Evolutionary conservation across 2,329 filamentous ascomycete species (phyloP), one percentile per base, ranked within the genome.

Genomic region (Cladosporium sp.): DNA sequence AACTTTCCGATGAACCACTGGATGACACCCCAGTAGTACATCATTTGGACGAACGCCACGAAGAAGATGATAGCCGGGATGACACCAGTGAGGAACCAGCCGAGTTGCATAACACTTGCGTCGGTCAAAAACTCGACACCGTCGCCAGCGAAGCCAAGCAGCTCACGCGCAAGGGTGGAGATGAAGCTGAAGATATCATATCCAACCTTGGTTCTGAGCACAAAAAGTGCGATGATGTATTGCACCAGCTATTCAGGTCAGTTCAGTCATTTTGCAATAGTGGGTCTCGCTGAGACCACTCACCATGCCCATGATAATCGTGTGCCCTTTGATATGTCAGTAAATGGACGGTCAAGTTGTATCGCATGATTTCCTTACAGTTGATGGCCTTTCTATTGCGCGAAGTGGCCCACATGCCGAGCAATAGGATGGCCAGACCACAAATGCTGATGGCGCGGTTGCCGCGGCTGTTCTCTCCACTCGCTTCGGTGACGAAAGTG

Each of bases 31-130:
- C 83, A 77, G 74, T 91, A 86, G 74, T 88, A 94, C 38, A 94
- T 70, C 32, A 95, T 80, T 69, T 94, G 87, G 20, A 95, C 88
- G n/a, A 95, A 76, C 1, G 90, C 83, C 52, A 95, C 86, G 80
- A 96, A 95, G 81, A 95, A 96, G 73, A 95, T 88, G 70, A 96
- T 94, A 61, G 91, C 84, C 0, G 91, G 89, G n/a, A 94, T 78
- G 55, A 95, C 89, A 43, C 77, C 74, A 43, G 85, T 77, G 55
- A 95, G 76, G 78, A 95, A 95, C 79, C 78, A 89, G 3, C 61
- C 58, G 1, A 76, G 62, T 3, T 68, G 30, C 3, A 72, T 63
- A 5, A 75, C 72, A 7, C 68, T 66, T 0, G 59, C 48, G 12
- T 73, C 71, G 0, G 83, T 85, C 59, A 96, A 69, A 73, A 95